A percentile compares a stretch with the other conserved stretches of the same genome.
Conservation (phyloP, 2,329 filamentous ascomycete species). For the Epichloe gansuensis region DNA sequence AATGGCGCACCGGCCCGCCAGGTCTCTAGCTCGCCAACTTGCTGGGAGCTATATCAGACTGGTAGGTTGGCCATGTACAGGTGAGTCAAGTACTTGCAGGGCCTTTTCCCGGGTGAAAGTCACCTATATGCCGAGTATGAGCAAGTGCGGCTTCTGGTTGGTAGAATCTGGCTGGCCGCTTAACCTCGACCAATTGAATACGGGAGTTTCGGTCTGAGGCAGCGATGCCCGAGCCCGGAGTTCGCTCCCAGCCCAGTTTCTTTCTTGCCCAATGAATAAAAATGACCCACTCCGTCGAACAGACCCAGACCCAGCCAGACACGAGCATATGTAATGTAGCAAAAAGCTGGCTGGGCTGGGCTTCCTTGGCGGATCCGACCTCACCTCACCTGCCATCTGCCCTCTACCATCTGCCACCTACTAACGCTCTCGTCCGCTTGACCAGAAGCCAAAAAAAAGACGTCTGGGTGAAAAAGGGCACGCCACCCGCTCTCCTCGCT, state of each 20-base stretch:
- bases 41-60: no score
- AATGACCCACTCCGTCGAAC: no score
- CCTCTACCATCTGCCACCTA: slow-evolving; percentile 10
- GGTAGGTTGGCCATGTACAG: slow-evolving; percentile 9
- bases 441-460: slow-evolving; percentile 2
- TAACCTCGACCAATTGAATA: slow-evolving; percentile 16
- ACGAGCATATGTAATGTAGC: not conserved
- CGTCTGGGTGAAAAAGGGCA: slow-evolving; percentile 19
- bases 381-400: slow-evolving; percentile 9
- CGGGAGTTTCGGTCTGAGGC: slow-evolving; percentile 22
- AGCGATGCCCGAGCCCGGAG: slow-evolving; percentile 14
- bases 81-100: slow-evolving; percentile 13
- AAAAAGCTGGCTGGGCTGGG: slow-evolving; percentile 20
- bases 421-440: slow-evolving; percentile 7
- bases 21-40: no score
- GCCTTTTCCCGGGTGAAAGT: slow-evolving; percentile 16
- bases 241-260: not conserved
- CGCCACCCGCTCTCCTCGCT: slow-evolving; percentile 10
- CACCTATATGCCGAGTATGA: slow-evolving; percentile 15
- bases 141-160: slow-evolving; percentile 15
- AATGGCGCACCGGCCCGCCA: not conserved
- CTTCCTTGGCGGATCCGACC: slow-evolving; percentile 11
- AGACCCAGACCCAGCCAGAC: not conserved
- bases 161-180: slow-evolving; percentile 14
- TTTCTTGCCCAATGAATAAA: not conserved